Conservation (phyloP, 345 rosid species). For the Eucalyptus lansdowneana region DNA sequence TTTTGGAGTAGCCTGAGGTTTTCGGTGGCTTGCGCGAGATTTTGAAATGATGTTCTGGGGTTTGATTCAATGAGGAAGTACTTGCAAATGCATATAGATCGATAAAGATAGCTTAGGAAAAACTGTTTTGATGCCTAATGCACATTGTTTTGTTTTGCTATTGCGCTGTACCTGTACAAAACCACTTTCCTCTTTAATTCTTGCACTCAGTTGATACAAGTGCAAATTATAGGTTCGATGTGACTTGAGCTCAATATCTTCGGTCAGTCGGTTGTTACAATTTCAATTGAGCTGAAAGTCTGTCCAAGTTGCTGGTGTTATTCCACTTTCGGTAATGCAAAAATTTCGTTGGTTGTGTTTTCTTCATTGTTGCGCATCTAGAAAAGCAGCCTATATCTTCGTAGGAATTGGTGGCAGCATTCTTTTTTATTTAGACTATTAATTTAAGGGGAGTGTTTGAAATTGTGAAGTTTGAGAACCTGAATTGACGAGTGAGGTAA, state of each 20-base stretch:
- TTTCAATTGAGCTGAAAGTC: background rate
- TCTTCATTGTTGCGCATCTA: background rate
- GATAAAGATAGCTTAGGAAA: background rate
- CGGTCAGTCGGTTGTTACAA: background rate
- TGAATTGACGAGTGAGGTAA: background rate
- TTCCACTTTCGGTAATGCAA: background rate
- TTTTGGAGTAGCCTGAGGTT: background rate
- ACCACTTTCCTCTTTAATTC: background rate
- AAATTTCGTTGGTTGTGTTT: background rate
- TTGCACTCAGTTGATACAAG: background rate
- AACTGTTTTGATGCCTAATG: background rate
- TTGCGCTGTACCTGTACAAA: background rate
- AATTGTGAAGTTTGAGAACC: background rate
- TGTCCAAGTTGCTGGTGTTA: background rate
- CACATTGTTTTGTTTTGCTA: background rate
- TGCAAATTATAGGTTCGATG: background rate
- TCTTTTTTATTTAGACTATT: background rate
- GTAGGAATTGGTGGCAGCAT: background rate
- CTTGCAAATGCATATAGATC: background rate
- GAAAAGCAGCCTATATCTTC: background rate
- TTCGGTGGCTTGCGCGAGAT: background rate
- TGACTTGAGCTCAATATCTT: background rate
- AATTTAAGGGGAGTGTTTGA: background rate
- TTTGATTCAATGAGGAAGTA: background rate
- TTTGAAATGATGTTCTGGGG: background rate